Evolutionary conservation across 805 yeast genomes (phyloP).

Genomic region (Cyberlindnera sargentensis): DNA sequence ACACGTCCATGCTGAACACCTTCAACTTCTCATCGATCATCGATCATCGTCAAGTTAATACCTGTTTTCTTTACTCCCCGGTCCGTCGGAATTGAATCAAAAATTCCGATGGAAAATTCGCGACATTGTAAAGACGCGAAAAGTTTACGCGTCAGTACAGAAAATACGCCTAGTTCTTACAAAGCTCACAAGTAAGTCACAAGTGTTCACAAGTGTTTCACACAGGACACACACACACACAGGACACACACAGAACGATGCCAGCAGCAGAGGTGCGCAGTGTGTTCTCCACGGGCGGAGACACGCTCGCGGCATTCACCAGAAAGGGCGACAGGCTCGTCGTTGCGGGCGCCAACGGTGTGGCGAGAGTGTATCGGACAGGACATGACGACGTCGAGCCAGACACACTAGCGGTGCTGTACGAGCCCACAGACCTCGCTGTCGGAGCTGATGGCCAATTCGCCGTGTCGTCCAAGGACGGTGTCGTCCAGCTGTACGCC

Average conservation of each 20-base stretch:
- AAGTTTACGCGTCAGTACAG: not conserved
- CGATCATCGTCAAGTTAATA: no score
- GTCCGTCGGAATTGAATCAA: not conserved
- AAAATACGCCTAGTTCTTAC: no score
- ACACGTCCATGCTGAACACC: no score
- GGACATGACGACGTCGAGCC: slow-evolving; percentile 20
- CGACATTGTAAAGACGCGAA: not conserved
- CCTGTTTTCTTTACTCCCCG: no score
- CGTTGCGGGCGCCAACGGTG: slow-evolving; percentile 20
- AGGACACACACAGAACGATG: no score
- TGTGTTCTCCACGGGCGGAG: slow-evolving; percentile 21
- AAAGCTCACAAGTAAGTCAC: no score
- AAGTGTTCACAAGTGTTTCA: no score
- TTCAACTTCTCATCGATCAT: no score
- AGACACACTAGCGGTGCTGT: slow-evolving; percentile 19
- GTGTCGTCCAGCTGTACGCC: slow-evolving; percentile 23
- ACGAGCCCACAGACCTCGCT: slow-evolving; percentile 15
- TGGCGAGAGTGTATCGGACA: slow-evolving; percentile 15
- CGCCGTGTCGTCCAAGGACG: slow-evolving; percentile 17
- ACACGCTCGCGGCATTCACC: slow-evolving; percentile 14
- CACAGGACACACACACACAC: no score
- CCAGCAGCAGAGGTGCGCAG: slow-evolving; percentile 6
- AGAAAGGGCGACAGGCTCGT: slow-evolving; percentile 15
- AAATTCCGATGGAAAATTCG: not conserved
- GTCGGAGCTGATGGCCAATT: slow-evolving; percentile 12